Evolutionary conservation across 1,284 basidiomycete genomes (phyloP).

Genomic region (Naganishia cerealis): DNA sequence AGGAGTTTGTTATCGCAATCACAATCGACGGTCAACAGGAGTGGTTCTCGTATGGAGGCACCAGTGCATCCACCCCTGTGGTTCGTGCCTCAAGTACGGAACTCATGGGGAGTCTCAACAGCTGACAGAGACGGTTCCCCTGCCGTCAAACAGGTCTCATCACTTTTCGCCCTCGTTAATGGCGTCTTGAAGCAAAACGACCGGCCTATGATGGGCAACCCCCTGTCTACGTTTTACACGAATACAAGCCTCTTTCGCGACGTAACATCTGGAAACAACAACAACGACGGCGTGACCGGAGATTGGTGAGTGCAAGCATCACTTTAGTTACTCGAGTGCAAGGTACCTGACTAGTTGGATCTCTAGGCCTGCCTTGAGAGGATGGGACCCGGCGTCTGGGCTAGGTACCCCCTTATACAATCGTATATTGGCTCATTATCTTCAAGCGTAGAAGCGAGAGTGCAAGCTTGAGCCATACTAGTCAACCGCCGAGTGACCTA

Average conservation of each 20-base stretch:
- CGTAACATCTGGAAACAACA: conserved; percentile 13
- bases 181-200: conserved; percentile 11
- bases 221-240: conserved; percentile 11
- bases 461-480: no score
- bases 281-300: conserved; percentile 18
- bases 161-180: conserved; percentile 12
- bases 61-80: conserved; percentile 18
- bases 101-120: neutral
- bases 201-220: conserved; percentile 6
- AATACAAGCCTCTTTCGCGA: conserved; percentile 20
- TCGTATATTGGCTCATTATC: conserved; percentile 16
- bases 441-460: neutral
- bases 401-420: conserved; percentile 21
- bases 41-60: conserved; percentile 21
- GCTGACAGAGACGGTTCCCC: neutral
- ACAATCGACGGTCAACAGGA: neutral
- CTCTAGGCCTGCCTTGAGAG: conserved; percentile 8
- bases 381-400: conserved; percentile 24
- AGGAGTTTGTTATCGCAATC: conserved; percentile 23
- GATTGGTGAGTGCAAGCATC: conserved; percentile 1
- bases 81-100: neutral
- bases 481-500: neutral
- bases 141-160: neutral
- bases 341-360: neutral
- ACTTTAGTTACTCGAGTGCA: neutral